These are phyloP conservation scores for Colletotrichum spinosum DNA, from an alignment of 2,329 filamentous ascomycete genomes.

Conservation along the genomic window DNA sequence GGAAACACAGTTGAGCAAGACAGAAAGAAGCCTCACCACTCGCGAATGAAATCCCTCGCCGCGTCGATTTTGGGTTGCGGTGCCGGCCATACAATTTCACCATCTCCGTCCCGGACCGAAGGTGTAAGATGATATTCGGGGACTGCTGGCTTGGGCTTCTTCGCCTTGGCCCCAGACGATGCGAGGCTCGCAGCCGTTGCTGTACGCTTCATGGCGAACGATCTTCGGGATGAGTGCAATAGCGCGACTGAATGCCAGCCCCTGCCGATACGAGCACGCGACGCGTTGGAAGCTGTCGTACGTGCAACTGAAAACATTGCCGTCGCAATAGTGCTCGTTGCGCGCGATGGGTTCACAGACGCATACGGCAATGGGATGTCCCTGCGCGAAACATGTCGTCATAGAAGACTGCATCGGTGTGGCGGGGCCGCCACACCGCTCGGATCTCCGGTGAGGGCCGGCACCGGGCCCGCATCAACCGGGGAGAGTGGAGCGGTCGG, in stretches of 20 bases:
- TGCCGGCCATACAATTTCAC: conserved; percentile 71
- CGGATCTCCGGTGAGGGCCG: neutral
- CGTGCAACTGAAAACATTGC: neutral
- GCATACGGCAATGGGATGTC: neutral
- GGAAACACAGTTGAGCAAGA: conserved; percentile 23
- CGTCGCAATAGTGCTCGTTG: neutral
- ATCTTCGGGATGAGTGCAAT: neutral
- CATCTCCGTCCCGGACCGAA: conserved; percentile 54
- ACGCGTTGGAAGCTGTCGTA: neutral
- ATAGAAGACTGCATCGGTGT: neutral
- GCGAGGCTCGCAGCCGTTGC: conserved; percentile 7
- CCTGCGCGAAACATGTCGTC: neutral
- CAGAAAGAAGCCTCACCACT: conserved; percentile 60
- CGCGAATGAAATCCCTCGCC: conserved; percentile 66
- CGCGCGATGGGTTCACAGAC: neutral
- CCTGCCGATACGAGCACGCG: neutral
- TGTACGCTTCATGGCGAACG: conserved; percentile 27
- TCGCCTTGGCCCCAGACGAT: neutral
- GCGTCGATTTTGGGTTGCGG: conserved; percentile 64
- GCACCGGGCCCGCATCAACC: no score
- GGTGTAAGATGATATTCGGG: conserved; percentile 59
- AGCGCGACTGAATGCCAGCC: neutral
- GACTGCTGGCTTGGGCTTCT: conserved; percentile 40
- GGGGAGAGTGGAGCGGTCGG: no score
- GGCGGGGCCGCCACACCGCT: neutral